These are phyloP conservation scores for Petunia hybrid DNA, from an alignment of 305 asterid genomes.

Conservation along the genomic window DNA sequence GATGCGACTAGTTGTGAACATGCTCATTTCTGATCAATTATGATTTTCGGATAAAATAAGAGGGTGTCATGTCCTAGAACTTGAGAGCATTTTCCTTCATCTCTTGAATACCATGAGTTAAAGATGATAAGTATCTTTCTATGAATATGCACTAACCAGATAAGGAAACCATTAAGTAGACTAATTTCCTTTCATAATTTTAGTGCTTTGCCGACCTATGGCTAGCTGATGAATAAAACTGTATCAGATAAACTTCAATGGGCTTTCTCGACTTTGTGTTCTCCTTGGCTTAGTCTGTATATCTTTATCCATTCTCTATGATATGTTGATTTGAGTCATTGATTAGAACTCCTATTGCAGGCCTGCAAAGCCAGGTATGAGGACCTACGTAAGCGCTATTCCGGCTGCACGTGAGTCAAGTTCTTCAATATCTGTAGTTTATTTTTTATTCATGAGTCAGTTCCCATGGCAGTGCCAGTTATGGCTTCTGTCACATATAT, in stretches of 20 bases:
- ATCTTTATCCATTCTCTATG: background rate
- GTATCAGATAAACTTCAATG: background rate
- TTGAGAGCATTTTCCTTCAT: background rate
- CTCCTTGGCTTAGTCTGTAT: constrained; percentile 5
- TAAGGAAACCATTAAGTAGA: background rate
- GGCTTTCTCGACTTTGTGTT: background rate
- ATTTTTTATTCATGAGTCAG: constrained; percentile 20
- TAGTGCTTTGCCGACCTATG: background rate
- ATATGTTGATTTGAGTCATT: constrained; percentile 30
- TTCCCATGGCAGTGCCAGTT: constrained; percentile 1
- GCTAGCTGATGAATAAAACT: background rate
- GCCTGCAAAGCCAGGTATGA: constrained; percentile 87
- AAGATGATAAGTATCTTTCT: constrained; percentile 1
- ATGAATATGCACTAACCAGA: constrained; percentile 12
- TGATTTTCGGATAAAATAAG: background rate
- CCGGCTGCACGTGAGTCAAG: constrained; percentile 74
- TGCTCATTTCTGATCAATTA: too few relatives aligned
- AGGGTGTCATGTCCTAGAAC: background rate
- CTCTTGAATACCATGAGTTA: background rate
- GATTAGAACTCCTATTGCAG: constrained; percentile 52
- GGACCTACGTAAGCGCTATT: constrained; percentile 69
- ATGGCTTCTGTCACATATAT: background rate
- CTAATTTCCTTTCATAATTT: background rate
- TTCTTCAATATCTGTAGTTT: constrained; percentile 27
- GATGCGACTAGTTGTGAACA: background rate